Evolutionary conservation across 768 basidiomycete species (phyloP).

Genomic region (Amanita rimosa): DNA sequence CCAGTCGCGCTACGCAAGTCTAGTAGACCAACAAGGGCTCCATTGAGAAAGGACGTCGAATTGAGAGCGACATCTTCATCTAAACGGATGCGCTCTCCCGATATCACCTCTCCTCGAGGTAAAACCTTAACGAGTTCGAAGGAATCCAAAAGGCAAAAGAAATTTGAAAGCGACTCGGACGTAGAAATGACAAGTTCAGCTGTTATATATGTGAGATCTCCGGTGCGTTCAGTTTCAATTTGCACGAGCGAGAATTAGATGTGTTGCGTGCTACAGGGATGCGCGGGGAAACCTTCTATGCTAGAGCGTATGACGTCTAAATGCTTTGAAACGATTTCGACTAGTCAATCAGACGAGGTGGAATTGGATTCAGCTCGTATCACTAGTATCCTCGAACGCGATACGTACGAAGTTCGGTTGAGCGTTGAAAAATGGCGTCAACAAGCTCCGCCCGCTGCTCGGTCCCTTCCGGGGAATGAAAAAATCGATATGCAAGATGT

Average conservation of each 20-base stretch:
- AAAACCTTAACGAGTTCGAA: neutral
- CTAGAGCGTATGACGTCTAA: neutral
- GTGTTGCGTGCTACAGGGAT: neutral
- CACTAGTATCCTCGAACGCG: slow-evolving; percentile 7
- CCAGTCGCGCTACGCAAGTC: neutral
- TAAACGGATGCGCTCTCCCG: slow-evolving; percentile 5
- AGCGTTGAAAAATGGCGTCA: slow-evolving; percentile 34
- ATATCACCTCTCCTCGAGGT: neutral
- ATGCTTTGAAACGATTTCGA: slow-evolving; percentile 33
- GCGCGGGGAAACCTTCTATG: neutral
- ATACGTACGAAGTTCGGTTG: slow-evolving; percentile 19
- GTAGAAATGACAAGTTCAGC: slow-evolving; percentile 13
- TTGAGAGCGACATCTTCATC: neutral
- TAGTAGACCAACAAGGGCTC: neutral
- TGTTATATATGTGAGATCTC: slow-evolving; percentile 20
- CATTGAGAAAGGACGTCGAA: neutral
- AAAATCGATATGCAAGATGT: slow-evolving; percentile 6
- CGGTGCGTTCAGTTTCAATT: slow-evolving; percentile 12
- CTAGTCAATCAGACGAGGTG: slow-evolving; percentile 58
- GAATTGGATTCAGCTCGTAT: slow-evolving; percentile 31
- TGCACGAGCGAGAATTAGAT: slow-evolving; percentile 10
- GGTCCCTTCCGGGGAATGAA: slow-evolving; percentile 3
- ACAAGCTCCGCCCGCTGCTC: slow-evolving; percentile 15
- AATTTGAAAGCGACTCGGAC: slow-evolving; percentile 27
- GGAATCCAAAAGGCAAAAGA: slow-evolving; percentile 20